Evolutionary conservation across 164 flowering plant species (phyloP), one percentile per base, ranked within the genome.

Genomic region (Hamamelis virginiana): DNA sequence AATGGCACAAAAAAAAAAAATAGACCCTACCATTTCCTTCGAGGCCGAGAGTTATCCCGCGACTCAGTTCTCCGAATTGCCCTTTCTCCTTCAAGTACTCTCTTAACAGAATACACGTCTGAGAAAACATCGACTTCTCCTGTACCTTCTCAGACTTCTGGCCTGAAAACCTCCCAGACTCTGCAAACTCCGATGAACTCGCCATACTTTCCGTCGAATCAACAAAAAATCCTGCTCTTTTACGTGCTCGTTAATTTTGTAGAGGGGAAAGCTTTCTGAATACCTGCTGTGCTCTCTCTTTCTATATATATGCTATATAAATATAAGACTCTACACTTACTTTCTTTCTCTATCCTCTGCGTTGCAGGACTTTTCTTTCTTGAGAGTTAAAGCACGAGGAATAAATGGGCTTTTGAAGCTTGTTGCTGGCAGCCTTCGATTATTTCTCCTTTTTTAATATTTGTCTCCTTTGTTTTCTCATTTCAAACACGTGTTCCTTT

Each of bases 21-120:
- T 18, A 57, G n/a, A 57, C 25, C 60, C 19, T 62, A 75, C 76
- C 78, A 8, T 64, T 71, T 8, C 58, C 67, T 16, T 77, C 75
- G 0, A 50, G 43, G 70, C 44, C 69, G 72, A 74, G 65, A 57
- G 68, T 68, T 61, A 84, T 77, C 10, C 81, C 84, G 15, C 85
- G 82, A 52, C 60, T 78, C 46, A 89, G 83, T 70, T 86, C 88
- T 65, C 88, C 86, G 6, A 86, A 77, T 14, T 76, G 60, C 5
- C 89, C 85, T 15, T 81, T 82, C 81, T 84, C 90, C 75, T 89
- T 91, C 72, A 91, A 55, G 74, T 91, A 91, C 77, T 84, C 89
- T 64, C 91, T 87, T 76, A 91, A 72, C 63, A 84, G 72, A 62
- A 44, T 84, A 65, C 93, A 91, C 6, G 82, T 91, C 71, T 78